Evolutionary conservation across 176 grass and related monocot genomes (phyloP), one percentile per base, ranked within the genome.

Genomic region (Triticum turgidum): DNA sequence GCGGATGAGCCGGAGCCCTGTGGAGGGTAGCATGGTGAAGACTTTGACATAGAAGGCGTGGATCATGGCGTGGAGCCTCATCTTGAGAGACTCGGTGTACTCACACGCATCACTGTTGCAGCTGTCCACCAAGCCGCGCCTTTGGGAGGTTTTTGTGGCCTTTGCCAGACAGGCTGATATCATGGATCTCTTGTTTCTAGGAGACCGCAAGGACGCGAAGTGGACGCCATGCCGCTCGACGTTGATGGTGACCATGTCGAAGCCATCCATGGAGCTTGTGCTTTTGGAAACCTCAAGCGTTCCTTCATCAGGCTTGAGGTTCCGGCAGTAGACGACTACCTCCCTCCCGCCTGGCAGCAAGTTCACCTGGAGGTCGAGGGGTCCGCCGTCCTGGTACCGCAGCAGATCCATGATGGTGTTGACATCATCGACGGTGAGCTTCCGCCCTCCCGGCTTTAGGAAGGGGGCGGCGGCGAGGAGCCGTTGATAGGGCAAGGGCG

Each of bases 91-190:
- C 38, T 44, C 0, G 0, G 38, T 73, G 69, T 73, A 73, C 3
- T 73, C 38, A 11, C 69, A 73, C 2, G 21, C 69, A 44, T 44
- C 5, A 2, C 69, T 37, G 0, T 10, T 1, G 0, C 69, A 72
- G 5, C 0, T 72, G 18, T n/a, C 10, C 9, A 71, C 1, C 0
- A 5, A 1, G 0, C 10, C 3, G 1, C 18, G 14, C 5, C 34
- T 22, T 20, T 3, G 35, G 6, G 20, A 41, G 10, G 69, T 4
- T 44, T 12, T 44, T 1, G 0, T 0, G 21, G 11, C 5, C 38
- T 73, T 72, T 6, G 20, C 38, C 5, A 44, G 6, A n/a, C n/a
- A 44, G 0, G 21, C 0, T 12, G 68, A 71, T n/a, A n/a, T 22
- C 8, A n/a, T 71, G 20, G 20, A 71, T 71, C 21, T 71, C 4